A percentile compares a stretch with the other conserved stretches of the same genome.
These are phyloP conservation scores for Phytophthora syringae DNA, from an alignment of 352 stramenopile genomes.

Conservation along the genomic window DNA sequence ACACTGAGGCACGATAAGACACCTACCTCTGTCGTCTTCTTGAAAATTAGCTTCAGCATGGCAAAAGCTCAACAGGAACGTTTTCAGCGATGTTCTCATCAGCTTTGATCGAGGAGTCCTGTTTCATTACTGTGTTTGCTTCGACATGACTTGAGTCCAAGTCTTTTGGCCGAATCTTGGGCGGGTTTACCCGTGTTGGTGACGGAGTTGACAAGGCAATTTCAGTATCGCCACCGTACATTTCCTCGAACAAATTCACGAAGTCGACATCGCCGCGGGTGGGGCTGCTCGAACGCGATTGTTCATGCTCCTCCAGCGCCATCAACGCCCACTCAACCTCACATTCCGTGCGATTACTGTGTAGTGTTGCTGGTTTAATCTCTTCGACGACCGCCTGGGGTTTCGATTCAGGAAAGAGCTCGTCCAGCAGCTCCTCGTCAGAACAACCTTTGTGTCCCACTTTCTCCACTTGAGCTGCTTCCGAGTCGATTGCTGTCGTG, in stretches of 20 bases:
- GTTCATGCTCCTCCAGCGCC: conserved; percentile 30
- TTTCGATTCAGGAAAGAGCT: conserved; percentile 29
- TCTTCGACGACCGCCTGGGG: not conserved
- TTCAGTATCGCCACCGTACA: conserved; percentile 24
- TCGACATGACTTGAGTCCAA: not conserved
- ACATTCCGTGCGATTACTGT: conserved; percentile 7
- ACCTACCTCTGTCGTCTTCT: conserved; percentile 11
- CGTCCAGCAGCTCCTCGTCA: conserved; percentile 27
- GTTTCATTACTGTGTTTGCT: not conserved
- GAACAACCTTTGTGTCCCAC: not conserved
- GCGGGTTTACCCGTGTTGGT: not conserved
- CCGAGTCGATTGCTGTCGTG: not conserved
- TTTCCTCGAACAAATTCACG: conserved; percentile 36
- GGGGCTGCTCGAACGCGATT: conserved; percentile 4
- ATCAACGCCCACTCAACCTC: conserved; percentile 31
- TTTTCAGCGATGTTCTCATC: not conserved
- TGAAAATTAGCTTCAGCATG: conserved; percentile 20
- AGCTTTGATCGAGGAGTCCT: not conserved
- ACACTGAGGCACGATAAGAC: not conserved
- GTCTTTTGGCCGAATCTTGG: not conserved
- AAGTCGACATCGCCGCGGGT: conserved; percentile 12
- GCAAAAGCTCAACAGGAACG: conserved; percentile 3
- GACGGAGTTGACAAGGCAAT: conserved; percentile 21
- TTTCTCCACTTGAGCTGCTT: not conserved
- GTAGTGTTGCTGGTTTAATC: not conserved